Conservation (phyloP, 805 yeast genomes). For the Monosporozyma yasuniensis region DNA sequence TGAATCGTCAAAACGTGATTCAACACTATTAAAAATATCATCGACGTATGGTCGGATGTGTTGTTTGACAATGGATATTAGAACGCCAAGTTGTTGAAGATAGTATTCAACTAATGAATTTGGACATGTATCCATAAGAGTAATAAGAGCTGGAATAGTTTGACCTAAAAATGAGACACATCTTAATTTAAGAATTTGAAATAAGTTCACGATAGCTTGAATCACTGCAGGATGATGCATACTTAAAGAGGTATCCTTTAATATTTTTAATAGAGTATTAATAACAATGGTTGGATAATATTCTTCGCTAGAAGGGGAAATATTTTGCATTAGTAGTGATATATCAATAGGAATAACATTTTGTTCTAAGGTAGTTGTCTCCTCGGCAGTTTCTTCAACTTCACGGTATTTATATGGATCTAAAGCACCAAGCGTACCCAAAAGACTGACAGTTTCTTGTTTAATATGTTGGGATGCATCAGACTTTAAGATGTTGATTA, state of each 20-base stretch:
- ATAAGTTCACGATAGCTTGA: conserved; percentile 83
- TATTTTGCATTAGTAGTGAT: conserved; percentile 79
- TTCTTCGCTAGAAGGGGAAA: conserved; percentile 84
- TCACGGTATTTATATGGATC: conserved; percentile 92
- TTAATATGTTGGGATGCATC: conserved; percentile 67
- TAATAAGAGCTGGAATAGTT: conserved; percentile 74
- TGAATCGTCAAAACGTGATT: conserved; percentile 53
- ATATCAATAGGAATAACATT: conserved; percentile 85
- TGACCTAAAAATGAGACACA: conserved; percentile 81
- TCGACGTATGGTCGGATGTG: conserved; percentile 76
- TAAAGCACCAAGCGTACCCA: conserved; percentile 88
- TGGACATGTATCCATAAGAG: conserved; percentile 71
- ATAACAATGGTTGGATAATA: conserved; percentile 92
- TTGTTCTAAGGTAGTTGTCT: conserved; percentile 46
- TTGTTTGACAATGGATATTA: conserved; percentile 74
- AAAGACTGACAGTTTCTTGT: conserved; percentile 75
- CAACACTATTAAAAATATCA: conserved; percentile 60
- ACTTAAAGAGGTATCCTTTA: conserved; percentile 74
- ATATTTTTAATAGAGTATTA: conserved; percentile 65
- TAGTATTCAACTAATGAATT: conserved; percentile 71
- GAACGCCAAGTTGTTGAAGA: conserved; percentile 72
- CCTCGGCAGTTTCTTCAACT: conserved; percentile 59
- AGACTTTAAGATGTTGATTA: conserved; percentile 69
- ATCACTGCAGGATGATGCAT: conserved; percentile 81
- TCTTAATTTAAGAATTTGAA: conserved; percentile 74